Conservation (phyloP, 345 rosid genomes). For the Arabis hirsuta region DNA sequence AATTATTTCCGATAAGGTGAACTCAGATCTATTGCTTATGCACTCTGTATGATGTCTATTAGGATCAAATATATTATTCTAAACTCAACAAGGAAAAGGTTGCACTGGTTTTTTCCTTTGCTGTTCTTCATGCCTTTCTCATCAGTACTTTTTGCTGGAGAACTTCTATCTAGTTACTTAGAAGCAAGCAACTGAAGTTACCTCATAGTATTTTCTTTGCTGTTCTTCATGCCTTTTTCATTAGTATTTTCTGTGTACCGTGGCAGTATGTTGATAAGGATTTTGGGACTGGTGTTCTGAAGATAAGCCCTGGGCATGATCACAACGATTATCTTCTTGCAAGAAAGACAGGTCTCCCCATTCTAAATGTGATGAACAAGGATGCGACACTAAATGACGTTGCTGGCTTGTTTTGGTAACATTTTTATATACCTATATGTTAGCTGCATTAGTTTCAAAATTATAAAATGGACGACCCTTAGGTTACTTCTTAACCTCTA, state of each 20-base stretch:
- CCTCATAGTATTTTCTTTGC: conserved; percentile 11
- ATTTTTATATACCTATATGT: conserved; percentile 29
- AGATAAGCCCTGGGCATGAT: conserved; percentile 99
- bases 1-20: conserved; percentile 85
- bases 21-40: conserved; percentile 27
- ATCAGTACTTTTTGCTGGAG: not conserved
- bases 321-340: conserved; percentile 97
- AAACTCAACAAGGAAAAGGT: conserved; percentile 21
- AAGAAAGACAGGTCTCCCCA: conserved; percentile 95
- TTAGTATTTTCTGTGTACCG: conserved; percentile 37
- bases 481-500: conserved; percentile 24
- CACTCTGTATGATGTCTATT: conserved; percentile 12
- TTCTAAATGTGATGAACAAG: conserved; percentile 95
- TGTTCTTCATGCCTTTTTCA: conserved; percentile 15
- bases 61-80: conserved; percentile 9
- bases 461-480: conserved; percentile 20
- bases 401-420: conserved; percentile 90
- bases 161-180: conserved; percentile 25
- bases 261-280: conserved; percentile 95
- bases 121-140: conserved; percentile 10
- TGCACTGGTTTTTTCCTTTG: not conserved
- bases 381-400: conserved; percentile 94
- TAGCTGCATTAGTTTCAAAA: conserved; percentile 16
- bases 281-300: conserved; percentile 97
- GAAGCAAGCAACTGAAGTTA: conserved; percentile 23